phyloP scores from a whole-genome alignment of 106 monocot species.

The Dactylorhiza incarnata region DNA sequence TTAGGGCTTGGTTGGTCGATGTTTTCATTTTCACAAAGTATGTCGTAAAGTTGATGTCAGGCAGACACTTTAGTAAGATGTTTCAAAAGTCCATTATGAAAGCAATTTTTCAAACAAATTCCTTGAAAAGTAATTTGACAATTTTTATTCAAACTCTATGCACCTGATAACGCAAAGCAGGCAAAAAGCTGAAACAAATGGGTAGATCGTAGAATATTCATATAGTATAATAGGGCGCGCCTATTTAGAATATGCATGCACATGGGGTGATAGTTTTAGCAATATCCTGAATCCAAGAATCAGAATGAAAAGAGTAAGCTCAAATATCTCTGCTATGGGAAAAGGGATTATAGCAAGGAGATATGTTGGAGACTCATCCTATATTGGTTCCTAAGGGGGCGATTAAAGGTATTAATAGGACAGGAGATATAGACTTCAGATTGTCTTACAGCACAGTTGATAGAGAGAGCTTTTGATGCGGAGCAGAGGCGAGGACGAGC shows the following conservation, averaged over 20 bases:
- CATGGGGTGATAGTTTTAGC: background rate
- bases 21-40: background rate
- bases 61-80: background rate
- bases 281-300: too few species aligned
- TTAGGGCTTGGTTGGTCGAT: background rate
- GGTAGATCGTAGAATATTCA: background rate
- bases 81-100: background rate
- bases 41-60: background rate
- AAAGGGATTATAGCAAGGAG: too few species aligned
- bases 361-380: too few species aligned
- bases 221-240: background rate
- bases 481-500: too few species aligned
- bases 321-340: too few species aligned
- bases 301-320: too few species aligned
- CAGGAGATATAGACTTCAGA: too few species aligned
- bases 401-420: too few species aligned
- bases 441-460: too few species aligned
- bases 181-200: background rate
- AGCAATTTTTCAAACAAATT: background rate
- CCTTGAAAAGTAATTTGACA: background rate
- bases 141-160: background rate
- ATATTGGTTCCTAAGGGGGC: too few species aligned
- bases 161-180: background rate
- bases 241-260: background rate
- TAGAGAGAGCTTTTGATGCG: too few species aligned